A percentile compares a stretch with the other conserved stretches of the same genome.
Evolutionary conservation across 2,329 filamentous ascomycete genomes (phyloP).

Genomic region (Plectosphaerella sp.): DNA sequence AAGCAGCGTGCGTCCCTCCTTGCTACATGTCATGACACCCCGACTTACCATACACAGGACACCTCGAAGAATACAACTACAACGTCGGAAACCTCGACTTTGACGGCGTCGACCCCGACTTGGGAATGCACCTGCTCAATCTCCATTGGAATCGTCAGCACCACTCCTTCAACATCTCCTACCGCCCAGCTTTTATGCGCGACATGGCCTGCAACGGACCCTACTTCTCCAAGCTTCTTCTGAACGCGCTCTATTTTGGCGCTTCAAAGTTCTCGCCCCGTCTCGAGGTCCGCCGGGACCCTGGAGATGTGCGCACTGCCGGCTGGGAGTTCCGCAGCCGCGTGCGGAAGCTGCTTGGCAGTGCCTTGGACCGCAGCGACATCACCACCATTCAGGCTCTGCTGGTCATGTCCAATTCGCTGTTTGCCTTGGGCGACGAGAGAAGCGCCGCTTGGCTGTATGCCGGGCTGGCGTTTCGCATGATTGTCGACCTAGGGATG

Average conservation of each 20-base stretch:
- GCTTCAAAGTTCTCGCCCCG: slow-evolving; percentile 41
- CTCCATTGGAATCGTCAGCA: slow-evolving; percentile 52
- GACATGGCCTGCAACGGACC: slow-evolving; percentile 49
- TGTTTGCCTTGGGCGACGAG: slow-evolving; percentile 46
- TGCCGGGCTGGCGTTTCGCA: slow-evolving; percentile 50
- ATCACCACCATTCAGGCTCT: slow-evolving; percentile 52
- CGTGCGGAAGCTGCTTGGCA: slow-evolving; percentile 39
- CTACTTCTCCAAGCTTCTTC: slow-evolving; percentile 51
- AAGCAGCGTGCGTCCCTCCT: slow-evolving; percentile 28
- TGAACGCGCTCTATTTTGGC: slow-evolving; percentile 49
- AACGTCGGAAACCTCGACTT: slow-evolving; percentile 44
- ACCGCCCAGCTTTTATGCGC: slow-evolving; percentile 48
- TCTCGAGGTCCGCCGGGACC: slow-evolving; percentile 37
- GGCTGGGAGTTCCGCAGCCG: slow-evolving; percentile 43
- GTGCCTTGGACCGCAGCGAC: slow-evolving; percentile 39
- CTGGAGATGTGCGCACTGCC: slow-evolving; percentile 39
- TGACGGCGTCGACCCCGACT: slow-evolving; percentile 46
- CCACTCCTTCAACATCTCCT: slow-evolving; percentile 41
- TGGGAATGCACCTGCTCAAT: slow-evolving; percentile 45
- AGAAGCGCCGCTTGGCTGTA: slow-evolving; percentile 53
- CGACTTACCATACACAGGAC: slow-evolving; percentile 19
- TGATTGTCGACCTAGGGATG: slow-evolving; percentile 51
- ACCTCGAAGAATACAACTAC: slow-evolving; percentile 44
- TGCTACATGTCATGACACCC: not conserved
- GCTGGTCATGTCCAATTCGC: slow-evolving; percentile 43